Evolutionary conservation across 2,329 filamentous ascomycete genomes (phyloP).

Genomic region (Colletotrichum gloeosporioides): DNA sequence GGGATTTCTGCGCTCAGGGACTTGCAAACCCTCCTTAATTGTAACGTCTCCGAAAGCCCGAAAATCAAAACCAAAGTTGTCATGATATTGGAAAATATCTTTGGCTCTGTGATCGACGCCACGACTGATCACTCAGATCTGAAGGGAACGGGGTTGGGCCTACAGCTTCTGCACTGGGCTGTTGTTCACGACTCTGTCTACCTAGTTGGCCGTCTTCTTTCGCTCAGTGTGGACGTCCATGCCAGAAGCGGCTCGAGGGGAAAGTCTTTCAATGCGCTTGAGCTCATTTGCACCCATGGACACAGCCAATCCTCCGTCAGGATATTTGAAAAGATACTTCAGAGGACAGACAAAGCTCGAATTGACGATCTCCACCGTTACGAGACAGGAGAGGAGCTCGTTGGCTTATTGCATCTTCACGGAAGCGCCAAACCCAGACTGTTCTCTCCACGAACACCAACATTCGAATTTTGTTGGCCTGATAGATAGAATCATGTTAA

Average conservation of each 20-base stretch:
- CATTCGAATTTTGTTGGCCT: neutral
- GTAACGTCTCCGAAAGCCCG: neutral
- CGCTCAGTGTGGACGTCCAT: neutral
- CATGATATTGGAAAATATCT: neutral
- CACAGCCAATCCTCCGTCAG: neutral
- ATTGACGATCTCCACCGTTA: neutral
- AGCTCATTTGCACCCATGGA: neutral
- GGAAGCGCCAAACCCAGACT: neutral
- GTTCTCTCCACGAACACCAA: neutral
- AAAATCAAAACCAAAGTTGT: neutral
- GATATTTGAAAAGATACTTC: neutral
- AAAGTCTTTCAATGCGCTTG: neutral
- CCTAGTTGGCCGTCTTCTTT: neutral
- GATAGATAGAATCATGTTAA: neutral
- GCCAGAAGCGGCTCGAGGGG: neutral
- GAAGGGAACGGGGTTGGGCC: neutral
- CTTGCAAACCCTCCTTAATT: neutral
- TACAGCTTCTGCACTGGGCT: neutral
- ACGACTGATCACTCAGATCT: neutral
- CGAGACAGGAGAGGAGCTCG: neutral
- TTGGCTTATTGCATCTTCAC: neutral
- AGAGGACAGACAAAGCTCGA: neutral
- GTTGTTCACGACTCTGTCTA: neutral
- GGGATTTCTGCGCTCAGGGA: neutral
- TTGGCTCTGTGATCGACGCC: neutral